Conservation (phyloP, 768 basidiomycete species). For the Brasilioporus rufonigricans region DNA sequence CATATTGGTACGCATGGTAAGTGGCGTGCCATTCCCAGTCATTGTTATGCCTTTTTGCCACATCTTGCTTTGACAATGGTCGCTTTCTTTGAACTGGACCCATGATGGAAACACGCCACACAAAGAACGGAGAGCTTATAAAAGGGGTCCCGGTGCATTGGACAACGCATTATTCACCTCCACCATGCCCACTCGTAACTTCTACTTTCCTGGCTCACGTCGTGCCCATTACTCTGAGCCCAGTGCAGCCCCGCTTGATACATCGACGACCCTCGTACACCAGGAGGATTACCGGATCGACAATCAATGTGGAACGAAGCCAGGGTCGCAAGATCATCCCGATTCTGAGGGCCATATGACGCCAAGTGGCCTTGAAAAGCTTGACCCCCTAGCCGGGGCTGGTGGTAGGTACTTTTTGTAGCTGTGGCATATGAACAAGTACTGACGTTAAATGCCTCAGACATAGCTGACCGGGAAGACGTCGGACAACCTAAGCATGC, state of each 20-base stretch:
- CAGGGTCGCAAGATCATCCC: background rate
- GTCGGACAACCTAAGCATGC: background rate
- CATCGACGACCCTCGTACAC: background rate
- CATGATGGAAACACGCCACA: constrained; percentile 10
- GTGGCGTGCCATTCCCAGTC: constrained; percentile 10
- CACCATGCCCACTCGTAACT: constrained; percentile 5
- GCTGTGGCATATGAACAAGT: background rate
- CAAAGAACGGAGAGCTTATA: background rate
- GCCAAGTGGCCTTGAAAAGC: background rate
- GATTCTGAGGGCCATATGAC: background rate
- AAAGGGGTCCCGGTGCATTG: background rate
- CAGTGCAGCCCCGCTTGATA: background rate
- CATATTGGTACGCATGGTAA: background rate
- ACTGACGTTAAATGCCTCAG: constrained; percentile 6
- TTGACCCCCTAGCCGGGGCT: background rate
- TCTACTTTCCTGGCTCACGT: background rate
- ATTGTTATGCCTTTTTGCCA: constrained; percentile 7
- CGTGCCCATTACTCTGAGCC: constrained; percentile 4
- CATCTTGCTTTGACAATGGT: constrained; percentile 7
- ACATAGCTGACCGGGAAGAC: background rate
- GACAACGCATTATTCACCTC: background rate
- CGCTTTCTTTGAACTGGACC: background rate
- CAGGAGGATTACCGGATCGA: background rate
- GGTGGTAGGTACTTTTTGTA: constrained; percentile 8
- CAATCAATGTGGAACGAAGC: background rate